phyloP scores from a whole-genome alignment of 2,329 filamentous ascomycete genomes.

The Kalaharituber pfeilii region DNA sequence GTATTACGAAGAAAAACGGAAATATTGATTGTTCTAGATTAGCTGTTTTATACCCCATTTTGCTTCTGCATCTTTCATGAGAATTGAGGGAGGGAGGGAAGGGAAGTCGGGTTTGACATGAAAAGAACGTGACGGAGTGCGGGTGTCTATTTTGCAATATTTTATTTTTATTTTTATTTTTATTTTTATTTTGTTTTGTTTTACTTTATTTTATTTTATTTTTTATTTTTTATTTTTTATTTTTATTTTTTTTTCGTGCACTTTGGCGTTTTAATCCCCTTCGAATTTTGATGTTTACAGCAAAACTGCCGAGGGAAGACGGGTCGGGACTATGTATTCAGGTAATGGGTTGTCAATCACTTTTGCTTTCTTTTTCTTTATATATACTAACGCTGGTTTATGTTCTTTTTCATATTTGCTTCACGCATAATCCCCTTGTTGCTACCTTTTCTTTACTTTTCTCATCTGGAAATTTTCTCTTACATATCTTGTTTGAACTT shows the following conservation, averaged over 20 bases:
- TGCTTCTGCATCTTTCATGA: too few relatives aligned
- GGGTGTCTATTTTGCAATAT: not conserved
- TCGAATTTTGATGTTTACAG: too few relatives aligned
- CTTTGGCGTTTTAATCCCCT: too few relatives aligned
- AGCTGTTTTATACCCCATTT: too few relatives aligned
- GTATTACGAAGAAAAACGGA: not conserved
- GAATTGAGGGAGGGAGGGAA: too few relatives aligned
- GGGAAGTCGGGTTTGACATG: too few relatives aligned
- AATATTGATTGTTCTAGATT: not conserved
- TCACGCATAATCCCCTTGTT: not conserved
- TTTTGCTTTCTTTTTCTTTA: too few relatives aligned
- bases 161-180: not conserved
- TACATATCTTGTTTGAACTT: not conserved
- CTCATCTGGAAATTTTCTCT: not conserved
- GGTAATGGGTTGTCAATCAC: too few relatives aligned
- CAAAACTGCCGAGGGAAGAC: too few relatives aligned
- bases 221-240: not conserved
- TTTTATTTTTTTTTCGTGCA: constrained; percentile 1
- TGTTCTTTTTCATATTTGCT: not conserved
- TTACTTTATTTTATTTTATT: not conserved
- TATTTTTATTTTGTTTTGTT: constrained; percentile 1
- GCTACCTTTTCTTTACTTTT: not conserved
- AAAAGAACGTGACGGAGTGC: too few relatives aligned
- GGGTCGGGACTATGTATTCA: too few relatives aligned
- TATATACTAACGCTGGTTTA: constrained; percentile 2